Conservation (phyloP, 352 stramenopile genomes). For the Phytophthora hibernalis region DNA sequence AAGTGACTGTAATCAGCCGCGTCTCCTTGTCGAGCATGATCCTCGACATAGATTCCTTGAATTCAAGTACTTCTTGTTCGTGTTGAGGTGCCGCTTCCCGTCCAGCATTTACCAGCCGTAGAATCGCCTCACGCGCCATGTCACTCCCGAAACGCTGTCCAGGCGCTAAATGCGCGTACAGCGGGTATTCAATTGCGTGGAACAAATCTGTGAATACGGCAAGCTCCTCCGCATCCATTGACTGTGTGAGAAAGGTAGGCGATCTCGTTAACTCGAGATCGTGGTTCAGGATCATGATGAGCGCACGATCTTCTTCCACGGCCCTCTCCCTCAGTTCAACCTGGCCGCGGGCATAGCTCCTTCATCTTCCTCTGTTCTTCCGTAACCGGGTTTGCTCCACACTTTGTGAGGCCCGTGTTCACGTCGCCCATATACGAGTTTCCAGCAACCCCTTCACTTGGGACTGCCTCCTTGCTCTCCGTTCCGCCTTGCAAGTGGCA, state of each 20-base stretch:
- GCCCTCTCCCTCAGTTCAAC: not conserved
- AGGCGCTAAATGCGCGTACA: constrained; percentile 13
- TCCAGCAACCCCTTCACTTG: too few relatives aligned
- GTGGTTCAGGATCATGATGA: not conserved
- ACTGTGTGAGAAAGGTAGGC: constrained; percentile 9
- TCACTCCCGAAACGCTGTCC: not conserved
- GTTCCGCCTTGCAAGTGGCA: not conserved
- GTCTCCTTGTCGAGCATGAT: constrained; percentile 2
- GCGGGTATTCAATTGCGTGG: constrained; percentile 1
- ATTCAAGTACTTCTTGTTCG: not conserved
- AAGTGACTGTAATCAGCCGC: not conserved
- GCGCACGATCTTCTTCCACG: not conserved
- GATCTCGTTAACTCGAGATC: not conserved
- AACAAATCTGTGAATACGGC: constrained; percentile 6
- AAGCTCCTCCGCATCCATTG: constrained; percentile 1
- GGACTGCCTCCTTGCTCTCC: too few relatives aligned
- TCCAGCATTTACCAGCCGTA: not conserved
- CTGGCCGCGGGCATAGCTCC: not conserved
- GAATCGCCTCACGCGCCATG: not conserved
- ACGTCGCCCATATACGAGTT: too few relatives aligned
- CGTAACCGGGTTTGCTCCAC: too few relatives aligned
- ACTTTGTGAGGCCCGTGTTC: too few relatives aligned
- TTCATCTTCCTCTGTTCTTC: too few relatives aligned
- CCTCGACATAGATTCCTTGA: constrained; percentile 2
- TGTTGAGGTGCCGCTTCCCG: not conserved